These are phyloP conservation scores for Phytophthora pseudosyringae DNA, from an alignment of 352 stramenopile genomes.

Conservation along the genomic window DNA sequence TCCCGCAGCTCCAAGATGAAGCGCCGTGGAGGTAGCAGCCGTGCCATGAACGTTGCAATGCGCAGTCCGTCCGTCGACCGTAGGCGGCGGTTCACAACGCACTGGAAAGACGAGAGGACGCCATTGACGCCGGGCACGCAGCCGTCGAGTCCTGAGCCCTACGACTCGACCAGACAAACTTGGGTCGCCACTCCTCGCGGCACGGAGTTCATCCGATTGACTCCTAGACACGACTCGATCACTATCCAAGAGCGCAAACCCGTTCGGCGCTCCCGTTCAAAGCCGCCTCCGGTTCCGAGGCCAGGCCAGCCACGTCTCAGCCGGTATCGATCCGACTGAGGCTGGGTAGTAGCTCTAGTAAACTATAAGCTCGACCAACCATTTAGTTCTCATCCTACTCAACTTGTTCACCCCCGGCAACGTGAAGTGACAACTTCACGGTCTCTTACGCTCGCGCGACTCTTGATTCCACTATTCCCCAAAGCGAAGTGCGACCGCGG, in stretches of 20 bases:
- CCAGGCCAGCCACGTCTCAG: constrained; percentile 1
- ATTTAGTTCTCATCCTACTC: background rate
- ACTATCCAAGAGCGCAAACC: constrained; percentile 28
- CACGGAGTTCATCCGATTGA: constrained; percentile 16
- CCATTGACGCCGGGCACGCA: constrained; percentile 24
- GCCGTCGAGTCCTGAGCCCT: constrained; percentile 19
- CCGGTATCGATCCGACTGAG: constrained; percentile 20
- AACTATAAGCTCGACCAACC: constrained; percentile 2
- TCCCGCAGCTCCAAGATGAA: constrained; percentile 10
- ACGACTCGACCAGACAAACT: constrained; percentile 7
- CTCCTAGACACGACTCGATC: constrained; percentile 19
- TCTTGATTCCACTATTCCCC: constrained; percentile 12
- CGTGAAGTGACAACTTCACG: too few relatives aligned
- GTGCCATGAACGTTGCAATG: constrained; percentile 11
- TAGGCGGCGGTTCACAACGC: constrained; percentile 14
- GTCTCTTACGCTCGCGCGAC: too few relatives aligned
- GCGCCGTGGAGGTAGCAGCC: constrained; percentile 13
- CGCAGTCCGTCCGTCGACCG: constrained; percentile 18
- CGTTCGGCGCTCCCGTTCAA: constrained; percentile 10
- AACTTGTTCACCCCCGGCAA: background rate
- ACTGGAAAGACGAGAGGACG: constrained; percentile 12
- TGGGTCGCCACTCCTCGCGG: constrained; percentile 26
- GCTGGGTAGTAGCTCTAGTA: background rate
- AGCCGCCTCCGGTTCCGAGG: constrained; percentile 14
- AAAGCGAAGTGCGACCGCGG: constrained; percentile 4